phyloP scores from a whole-genome alignment of 2,329 filamentous ascomycete genomes.

The Colletotrichum cereale region DNA sequence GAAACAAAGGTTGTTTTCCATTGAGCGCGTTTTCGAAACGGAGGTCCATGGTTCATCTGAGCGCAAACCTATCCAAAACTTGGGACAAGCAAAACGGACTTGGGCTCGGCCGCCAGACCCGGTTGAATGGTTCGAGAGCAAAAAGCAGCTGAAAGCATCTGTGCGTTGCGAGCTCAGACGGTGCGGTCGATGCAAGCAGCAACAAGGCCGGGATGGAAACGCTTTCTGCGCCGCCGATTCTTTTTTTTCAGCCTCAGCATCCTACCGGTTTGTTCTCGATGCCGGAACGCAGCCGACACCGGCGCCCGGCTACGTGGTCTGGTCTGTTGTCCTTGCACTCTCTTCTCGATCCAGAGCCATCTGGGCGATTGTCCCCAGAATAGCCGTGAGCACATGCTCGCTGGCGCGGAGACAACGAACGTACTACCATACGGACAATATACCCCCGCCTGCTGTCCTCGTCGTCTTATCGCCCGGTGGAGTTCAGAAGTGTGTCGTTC shows the following conservation, averaged over 20 bases:
- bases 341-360: not conserved
- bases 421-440: no score
- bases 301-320: not conserved
- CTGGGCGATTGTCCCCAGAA: not conserved
- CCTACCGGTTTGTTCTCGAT: not conserved
- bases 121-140: not conserved
- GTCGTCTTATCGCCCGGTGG: not conserved
- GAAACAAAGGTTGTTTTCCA: constrained; percentile 24
- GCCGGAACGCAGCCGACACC: not conserved
- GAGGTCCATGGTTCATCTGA: constrained; percentile 28
- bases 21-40: constrained; percentile 29
- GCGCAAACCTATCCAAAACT: constrained; percentile 17
- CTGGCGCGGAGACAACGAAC: not conserved
- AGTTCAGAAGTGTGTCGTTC: not conserved
- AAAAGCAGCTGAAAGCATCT: not conserved
- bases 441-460: not conserved
- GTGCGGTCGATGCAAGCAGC: not conserved
- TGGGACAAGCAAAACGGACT: not conserved
- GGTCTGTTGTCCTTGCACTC: not conserved
- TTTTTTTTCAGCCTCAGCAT: not conserved
- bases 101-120: constrained; percentile 5
- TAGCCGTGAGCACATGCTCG: not conserved
- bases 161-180: constrained; percentile 2
- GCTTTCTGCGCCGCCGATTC: not conserved
- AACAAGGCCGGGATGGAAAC: not conserved